Conservation (phyloP, 495 filamentous ascomycete genomes). For the Penicillium daleae region DNA sequence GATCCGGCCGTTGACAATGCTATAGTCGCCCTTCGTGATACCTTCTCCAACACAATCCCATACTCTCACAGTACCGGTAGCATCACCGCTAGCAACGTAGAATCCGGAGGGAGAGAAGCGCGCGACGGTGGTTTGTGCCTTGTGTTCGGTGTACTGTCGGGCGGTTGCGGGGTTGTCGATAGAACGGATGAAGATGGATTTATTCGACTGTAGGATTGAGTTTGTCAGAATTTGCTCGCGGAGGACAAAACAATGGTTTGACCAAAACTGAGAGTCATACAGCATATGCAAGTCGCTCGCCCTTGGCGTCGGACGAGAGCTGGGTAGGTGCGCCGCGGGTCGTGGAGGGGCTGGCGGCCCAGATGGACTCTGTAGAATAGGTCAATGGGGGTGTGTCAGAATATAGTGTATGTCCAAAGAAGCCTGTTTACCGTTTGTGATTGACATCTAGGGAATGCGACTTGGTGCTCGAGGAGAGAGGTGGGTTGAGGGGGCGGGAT, state of each 20-base stretch:
- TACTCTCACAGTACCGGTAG: constrained; percentile 78
- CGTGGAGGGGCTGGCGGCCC: constrained; percentile 79
- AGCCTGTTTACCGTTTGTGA: constrained; percentile 43
- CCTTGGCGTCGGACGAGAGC: constrained; percentile 86
- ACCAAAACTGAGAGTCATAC: constrained; percentile 53
- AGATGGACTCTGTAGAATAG: constrained; percentile 60
- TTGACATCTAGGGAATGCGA: constrained; percentile 39
- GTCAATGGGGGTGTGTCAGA: constrained; percentile 11
- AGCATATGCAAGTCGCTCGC: constrained; percentile 91
- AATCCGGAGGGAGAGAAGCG: constrained; percentile 94
- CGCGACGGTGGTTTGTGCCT: constrained; percentile 83
- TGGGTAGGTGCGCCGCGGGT: constrained; percentile 86
- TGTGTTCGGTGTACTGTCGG: constrained; percentile 91
- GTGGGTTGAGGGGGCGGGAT: constrained; percentile 6
- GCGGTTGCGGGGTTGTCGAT: constrained; percentile 84
- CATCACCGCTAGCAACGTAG: constrained; percentile 93
- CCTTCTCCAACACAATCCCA: constrained; percentile 75
- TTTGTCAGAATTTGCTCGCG: constrained; percentile 15
- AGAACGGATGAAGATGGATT: constrained; percentile 91
- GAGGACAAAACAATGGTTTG: not conserved
- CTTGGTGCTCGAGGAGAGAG: constrained; percentile 9
- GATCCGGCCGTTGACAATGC: constrained; percentile 91
- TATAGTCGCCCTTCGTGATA: constrained; percentile 77
- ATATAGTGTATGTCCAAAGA: not conserved
- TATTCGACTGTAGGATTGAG: constrained; percentile 70